Evolutionary conservation across 148 eudicot species (phyloP).

Genomic region (Rhododendron vialii): DNA sequence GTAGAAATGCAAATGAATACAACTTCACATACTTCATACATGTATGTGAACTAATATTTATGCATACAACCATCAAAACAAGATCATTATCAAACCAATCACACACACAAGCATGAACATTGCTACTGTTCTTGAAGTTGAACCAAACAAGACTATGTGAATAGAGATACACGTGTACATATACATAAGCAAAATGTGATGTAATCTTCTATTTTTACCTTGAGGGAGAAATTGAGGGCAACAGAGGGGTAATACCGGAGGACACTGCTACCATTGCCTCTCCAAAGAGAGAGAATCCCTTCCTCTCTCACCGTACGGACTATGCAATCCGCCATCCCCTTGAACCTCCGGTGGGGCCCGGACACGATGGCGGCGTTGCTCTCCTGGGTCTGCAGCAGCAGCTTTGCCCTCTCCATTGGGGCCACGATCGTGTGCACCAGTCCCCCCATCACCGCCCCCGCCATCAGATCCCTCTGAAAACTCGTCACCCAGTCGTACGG

Average conservation of each 20-base stretch:
- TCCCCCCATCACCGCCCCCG: constrained; percentile 91
- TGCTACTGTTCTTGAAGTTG: neutral
- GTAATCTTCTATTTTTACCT: constrained; percentile 38
- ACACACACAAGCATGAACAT: neutral
- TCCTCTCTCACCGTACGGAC: constrained; percentile 60
- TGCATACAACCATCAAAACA: neutral
- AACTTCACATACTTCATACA: neutral
- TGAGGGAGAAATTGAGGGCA: constrained; percentile 94
- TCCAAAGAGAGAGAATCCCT: constrained; percentile 78
- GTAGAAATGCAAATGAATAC: neutral
- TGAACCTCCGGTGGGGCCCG: constrained; percentile 65
- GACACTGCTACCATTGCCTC: constrained; percentile 94
- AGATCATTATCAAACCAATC: neutral
- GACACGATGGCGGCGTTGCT: constrained; percentile 68
- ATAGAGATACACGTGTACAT: neutral
- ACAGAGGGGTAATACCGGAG: constrained; percentile 94
- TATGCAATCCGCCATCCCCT: constrained; percentile 88
- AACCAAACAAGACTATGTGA: neutral
- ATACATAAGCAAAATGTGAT: neutral
- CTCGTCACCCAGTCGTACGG: constrained; percentile 30
- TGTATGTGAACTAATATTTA: neutral
- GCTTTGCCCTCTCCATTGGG: constrained; percentile 89
- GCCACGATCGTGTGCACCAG: constrained; percentile 93
- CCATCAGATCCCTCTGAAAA: constrained; percentile 80
- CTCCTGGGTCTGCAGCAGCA: constrained; percentile 86